A percentile compares a stretch with the other conserved stretches of the same genome.
These are phyloP conservation scores for Umbelopsis sp. DNA, from an alignment of 192 early-diverging fungal species.

Conservation along the genomic window DNA sequence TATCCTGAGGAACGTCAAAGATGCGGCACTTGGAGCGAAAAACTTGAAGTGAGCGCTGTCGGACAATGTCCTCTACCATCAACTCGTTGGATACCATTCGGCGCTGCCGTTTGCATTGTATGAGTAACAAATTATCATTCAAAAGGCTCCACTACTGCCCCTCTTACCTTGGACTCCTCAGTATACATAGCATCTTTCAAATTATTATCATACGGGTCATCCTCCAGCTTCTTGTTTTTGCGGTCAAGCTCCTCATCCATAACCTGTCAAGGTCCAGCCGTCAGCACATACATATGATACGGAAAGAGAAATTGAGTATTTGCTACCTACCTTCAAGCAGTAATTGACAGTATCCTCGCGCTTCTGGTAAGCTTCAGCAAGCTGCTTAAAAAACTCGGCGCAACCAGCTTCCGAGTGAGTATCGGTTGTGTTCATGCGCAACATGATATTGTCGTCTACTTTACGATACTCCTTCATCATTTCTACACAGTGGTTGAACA, in stretches of 20 bases:
- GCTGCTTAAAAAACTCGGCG: slow-evolving; percentile 62
- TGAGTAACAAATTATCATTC: neutral
- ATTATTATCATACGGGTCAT: slow-evolving; percentile 60
- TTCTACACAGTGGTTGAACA: slow-evolving; percentile 45
- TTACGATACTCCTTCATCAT: slow-evolving; percentile 70
- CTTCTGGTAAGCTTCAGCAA: slow-evolving; percentile 65
- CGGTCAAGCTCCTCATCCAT: slow-evolving; percentile 47
- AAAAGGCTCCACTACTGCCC: neutral
- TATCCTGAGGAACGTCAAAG: slow-evolving; percentile 56
- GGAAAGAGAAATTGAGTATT: neutral
- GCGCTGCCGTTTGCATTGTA: slow-evolving; percentile 44
- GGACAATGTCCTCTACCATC: slow-evolving; percentile 73
- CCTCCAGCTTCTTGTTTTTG: slow-evolving; percentile 52
- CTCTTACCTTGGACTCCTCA: slow-evolving; percentile 60
- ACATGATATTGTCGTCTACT: slow-evolving; percentile 83
- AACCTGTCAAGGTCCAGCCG: slow-evolving; percentile 15
- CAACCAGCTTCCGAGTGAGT: slow-evolving; percentile 65
- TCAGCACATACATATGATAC: neutral
- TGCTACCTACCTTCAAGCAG: slow-evolving; percentile 60
- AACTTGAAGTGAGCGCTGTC: slow-evolving; percentile 65
- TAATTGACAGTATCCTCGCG: slow-evolving; percentile 68
- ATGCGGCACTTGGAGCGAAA: slow-evolving; percentile 70
- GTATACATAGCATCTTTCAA: slow-evolving; percentile 54
- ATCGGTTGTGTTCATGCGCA: slow-evolving; percentile 75
- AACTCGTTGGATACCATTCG: slow-evolving; percentile 70